phyloP scores from a whole-genome alignment of 345 rosid genomes.

The Populus davidiana region DNA sequence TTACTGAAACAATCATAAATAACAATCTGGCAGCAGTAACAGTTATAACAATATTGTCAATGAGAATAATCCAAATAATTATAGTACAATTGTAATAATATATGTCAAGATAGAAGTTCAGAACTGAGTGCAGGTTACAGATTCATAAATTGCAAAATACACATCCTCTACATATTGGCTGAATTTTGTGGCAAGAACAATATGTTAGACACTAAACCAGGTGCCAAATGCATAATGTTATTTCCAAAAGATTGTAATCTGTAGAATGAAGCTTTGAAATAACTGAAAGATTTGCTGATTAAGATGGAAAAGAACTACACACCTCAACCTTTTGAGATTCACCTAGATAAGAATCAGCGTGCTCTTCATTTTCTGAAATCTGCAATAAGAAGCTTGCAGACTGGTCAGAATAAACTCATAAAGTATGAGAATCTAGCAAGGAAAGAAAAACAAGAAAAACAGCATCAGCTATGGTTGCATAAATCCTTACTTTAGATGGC shows the following conservation, averaged over 20 bases:
- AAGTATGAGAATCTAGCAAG: constrained; percentile 1
- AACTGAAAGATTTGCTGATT: constrained; percentile 1
- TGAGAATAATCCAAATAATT: not conserved
- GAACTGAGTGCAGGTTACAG: not conserved
- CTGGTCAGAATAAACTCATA: constrained; percentile 29
- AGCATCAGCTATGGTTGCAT: constrained; percentile 4
- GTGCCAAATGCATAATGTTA: not conserved
- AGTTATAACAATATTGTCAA: not conserved
- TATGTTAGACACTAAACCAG: not conserved
- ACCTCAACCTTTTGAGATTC: constrained; percentile 51
- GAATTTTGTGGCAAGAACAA: not conserved
- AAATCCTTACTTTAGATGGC: constrained; percentile 50
- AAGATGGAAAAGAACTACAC: constrained; percentile 14
- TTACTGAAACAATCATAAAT: too few species aligned
- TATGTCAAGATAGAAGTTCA: not conserved
- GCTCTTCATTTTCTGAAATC: constrained; percentile 48
- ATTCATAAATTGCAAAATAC: not conserved
- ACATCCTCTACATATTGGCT: not conserved
- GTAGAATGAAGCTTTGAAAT: constrained; percentile 1
- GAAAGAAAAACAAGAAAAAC: constrained; percentile 12
- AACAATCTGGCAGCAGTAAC: not conserved
- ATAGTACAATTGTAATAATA: not conserved
- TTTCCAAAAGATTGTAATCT: constrained; percentile 4
- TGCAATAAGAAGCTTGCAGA: constrained; percentile 34
- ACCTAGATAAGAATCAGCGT: constrained; percentile 32